Conservation (phyloP, 1,139 yeast genomes). For the Pneumocystis oryctolagi region DNA sequence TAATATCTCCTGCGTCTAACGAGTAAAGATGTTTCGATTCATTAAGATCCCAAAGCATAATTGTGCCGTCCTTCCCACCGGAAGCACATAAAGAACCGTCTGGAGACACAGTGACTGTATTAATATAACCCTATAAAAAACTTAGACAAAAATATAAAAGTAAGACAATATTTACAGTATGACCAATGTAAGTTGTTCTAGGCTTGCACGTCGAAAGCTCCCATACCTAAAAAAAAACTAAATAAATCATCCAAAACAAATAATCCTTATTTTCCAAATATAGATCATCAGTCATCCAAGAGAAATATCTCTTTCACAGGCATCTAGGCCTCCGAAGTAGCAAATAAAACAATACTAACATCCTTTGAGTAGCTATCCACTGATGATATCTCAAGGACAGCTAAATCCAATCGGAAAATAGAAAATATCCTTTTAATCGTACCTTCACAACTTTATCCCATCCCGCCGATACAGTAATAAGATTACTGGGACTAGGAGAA, state of each 20-base stretch:
- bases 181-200: slow-evolving; percentile 96
- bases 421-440: slow-evolving; percentile 34
- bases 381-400: slow-evolving; percentile 1
- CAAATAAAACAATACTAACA: slow-evolving; percentile 54
- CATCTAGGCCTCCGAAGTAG: slow-evolving; percentile 85
- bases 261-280: not conserved
- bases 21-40: slow-evolving; percentile 82
- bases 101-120: slow-evolving; percentile 96
- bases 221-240: slow-evolving; percentile 55
- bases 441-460: slow-evolving; percentile 99
- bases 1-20: slow-evolving; percentile 90
- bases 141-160: not conserved
- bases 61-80: slow-evolving; percentile 98
- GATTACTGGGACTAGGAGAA: slow-evolving; percentile 52
- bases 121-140: slow-evolving; percentile 56
- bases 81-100: slow-evolving; percentile 99
- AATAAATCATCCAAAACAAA: slow-evolving; percentile 26
- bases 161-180: slow-evolving; percentile 36
- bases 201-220: slow-evolving; percentile 74
- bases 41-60: slow-evolving; percentile 97
- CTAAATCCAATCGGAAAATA: slow-evolving; percentile 1
- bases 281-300: slow-evolving; percentile 1
- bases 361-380: slow-evolving; percentile 9
- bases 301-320: slow-evolving; percentile 89
- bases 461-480: slow-evolving; percentile 88